These are phyloP conservation scores for Saccharum spontaneum DNA, from an alignment of 176 grass and related monocot genomes.

Conservation along the genomic window DNA sequence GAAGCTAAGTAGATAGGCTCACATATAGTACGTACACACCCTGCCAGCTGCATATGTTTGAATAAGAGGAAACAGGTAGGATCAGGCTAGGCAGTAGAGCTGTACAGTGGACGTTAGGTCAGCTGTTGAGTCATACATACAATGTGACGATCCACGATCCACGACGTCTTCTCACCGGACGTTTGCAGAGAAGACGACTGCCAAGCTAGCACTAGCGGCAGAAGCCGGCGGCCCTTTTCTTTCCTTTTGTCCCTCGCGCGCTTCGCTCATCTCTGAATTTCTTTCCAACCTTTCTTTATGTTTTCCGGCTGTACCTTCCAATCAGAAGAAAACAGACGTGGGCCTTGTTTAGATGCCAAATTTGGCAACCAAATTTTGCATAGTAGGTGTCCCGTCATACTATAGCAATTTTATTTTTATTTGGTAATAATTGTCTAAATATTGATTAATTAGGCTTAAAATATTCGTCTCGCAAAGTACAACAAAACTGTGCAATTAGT, in stretches of 20 bases:
- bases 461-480: no score
- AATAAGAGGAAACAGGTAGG: background rate
- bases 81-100: background rate
- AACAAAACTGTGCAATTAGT: no score
- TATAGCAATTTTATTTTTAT: no score
- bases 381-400: no score
- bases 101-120: constrained; percentile 29
- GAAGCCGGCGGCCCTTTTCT: background rate
- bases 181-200: constrained; percentile 22
- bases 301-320: background rate
- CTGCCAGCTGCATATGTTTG: constrained; percentile 6
- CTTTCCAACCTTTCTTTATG: background rate
- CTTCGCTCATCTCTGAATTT: background rate
- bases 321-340: background rate
- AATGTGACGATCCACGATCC: background rate
- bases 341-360: no score
- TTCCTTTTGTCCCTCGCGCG: background rate
- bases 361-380: no score
- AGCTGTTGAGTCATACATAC: constrained; percentile 9
- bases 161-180: background rate
- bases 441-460: no score
- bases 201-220: constrained; percentile 37
- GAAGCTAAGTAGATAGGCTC: no score
- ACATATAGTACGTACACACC: no score
- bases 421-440: no score